Evolutionary conservation across 2,329 filamentous ascomycete genomes (phyloP).

Genomic region (Metarhizium humberi): DNA sequence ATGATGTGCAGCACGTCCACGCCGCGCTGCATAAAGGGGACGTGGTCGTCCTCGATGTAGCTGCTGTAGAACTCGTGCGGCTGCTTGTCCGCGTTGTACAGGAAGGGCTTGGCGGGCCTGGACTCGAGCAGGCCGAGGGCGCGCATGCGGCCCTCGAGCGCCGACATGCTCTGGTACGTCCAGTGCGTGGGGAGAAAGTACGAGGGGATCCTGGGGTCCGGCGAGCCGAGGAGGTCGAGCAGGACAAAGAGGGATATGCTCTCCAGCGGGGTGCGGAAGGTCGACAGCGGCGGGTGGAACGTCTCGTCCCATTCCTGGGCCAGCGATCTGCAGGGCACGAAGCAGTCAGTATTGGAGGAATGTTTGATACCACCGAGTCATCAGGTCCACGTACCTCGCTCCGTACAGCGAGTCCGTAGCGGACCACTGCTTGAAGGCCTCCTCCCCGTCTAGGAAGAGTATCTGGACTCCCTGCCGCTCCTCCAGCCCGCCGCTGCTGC

Average conservation of each 20-base stretch:
- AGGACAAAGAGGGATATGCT: slow-evolving; percentile 84
- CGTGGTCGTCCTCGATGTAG: slow-evolving; percentile 74
- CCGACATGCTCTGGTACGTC: slow-evolving; percentile 74
- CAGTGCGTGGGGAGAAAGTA: slow-evolving; percentile 89
- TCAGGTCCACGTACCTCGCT: slow-evolving; percentile 45
- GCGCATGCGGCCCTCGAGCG: slow-evolving; percentile 65
- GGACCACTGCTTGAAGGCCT: slow-evolving; percentile 78
- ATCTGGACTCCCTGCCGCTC: slow-evolving; percentile 81
- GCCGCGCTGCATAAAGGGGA: slow-evolving; percentile 80
- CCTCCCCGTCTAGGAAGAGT: slow-evolving; percentile 84
- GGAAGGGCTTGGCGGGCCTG: slow-evolving; percentile 41
- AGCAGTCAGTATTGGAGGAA: not conserved
- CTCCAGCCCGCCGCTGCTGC: slow-evolving; percentile 44
- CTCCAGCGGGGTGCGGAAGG: slow-evolving; percentile 62
- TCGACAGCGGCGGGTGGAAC: slow-evolving; percentile 60
- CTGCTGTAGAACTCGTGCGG: slow-evolving; percentile 34
- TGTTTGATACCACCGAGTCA: not conserved
- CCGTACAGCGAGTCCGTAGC: slow-evolving; percentile 81
- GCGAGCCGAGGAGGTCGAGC: slow-evolving; percentile 75
- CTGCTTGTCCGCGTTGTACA: slow-evolving; percentile 53
- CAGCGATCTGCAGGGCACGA: slow-evolving; percentile 42
- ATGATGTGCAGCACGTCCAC: slow-evolving; percentile 89
- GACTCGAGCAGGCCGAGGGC: slow-evolving; percentile 57
- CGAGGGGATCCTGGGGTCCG: slow-evolving; percentile 63
- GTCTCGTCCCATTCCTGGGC: slow-evolving; percentile 73